A percentile compares a stretch with the other conserved stretches of the same genome.
These are phyloP conservation scores for Wickerhamiella azymoides DNA, from an alignment of 805 yeast genomes.

Conservation along the genomic window DNA sequence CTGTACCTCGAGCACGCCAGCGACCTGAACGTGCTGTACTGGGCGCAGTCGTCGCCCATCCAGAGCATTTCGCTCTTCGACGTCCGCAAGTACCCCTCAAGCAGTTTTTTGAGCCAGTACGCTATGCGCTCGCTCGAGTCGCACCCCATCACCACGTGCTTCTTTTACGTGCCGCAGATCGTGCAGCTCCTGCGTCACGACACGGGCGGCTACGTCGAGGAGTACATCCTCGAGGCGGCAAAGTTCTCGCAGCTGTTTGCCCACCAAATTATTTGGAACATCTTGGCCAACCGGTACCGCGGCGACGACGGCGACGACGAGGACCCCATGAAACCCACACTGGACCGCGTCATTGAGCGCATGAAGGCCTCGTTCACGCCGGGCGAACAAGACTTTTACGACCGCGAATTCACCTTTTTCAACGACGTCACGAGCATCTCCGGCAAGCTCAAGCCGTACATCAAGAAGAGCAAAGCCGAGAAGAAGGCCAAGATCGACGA, in stretches of 20 bases:
- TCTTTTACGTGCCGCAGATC: constrained; percentile 95
- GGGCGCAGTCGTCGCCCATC: constrained; percentile 69
- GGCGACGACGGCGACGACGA: constrained; percentile 78
- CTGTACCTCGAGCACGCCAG: constrained; percentile 29
- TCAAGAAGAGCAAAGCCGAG: constrained; percentile 88
- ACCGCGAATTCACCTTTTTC: constrained; percentile 78
- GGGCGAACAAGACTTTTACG: constrained; percentile 53
- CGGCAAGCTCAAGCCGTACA: constrained; percentile 87
- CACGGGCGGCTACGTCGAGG: constrained; percentile 66
- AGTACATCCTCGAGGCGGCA: constrained; percentile 84
- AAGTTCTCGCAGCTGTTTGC: constrained; percentile 82
- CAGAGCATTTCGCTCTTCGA: constrained; percentile 73
- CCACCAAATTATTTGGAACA: constrained; percentile 97
- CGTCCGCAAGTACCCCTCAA: constrained; percentile 41
- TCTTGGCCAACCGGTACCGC: constrained; percentile 81
- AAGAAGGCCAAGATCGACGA: constrained; percentile 93
- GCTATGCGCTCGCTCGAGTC: constrained; percentile 80
- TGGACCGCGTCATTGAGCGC: constrained; percentile 55
- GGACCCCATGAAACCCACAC: constrained; percentile 66
- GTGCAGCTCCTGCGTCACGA: constrained; percentile 87
- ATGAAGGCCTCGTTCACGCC: constrained; percentile 50
- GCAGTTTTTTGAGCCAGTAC: constrained; percentile 65
- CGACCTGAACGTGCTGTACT: constrained; percentile 33
- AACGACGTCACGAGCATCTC: constrained; percentile 85
- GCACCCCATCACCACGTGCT: constrained; percentile 75